phyloP scores from a whole-genome alignment of 2,329 filamentous ascomycete species.

The Diaporthe longicolla region DNA sequence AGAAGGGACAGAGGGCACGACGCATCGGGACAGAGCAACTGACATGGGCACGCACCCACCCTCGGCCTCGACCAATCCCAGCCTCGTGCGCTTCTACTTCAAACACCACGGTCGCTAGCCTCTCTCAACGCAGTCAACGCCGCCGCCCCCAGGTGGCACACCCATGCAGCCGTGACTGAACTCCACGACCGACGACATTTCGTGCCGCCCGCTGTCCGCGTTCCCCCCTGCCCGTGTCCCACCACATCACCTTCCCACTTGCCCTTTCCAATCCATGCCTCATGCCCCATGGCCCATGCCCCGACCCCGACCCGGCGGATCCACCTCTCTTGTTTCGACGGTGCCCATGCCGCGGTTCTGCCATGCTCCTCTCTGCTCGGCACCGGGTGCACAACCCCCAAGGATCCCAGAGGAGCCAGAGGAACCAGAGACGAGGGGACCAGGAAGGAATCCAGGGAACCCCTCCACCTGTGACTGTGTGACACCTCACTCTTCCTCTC shows the following conservation, averaged over 20 bases:
- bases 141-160: conserved; percentile 19
- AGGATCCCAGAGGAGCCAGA: conserved; percentile 17
- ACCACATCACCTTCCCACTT: conserved; percentile 11
- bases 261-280: conserved; percentile 4
- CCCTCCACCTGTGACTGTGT: conserved; percentile 17
- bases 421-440: neutral
- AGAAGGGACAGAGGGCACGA: conserved; percentile 23
- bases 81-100: conserved; percentile 31
- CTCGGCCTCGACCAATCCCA: conserved; percentile 20
- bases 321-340: conserved; percentile 35
- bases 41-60: conserved; percentile 25
- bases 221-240: conserved; percentile 5
- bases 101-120: conserved; percentile 34
- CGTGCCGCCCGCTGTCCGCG: conserved; percentile 10
- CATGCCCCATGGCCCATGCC: neutral
- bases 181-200: conserved; percentile 17
- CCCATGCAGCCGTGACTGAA: conserved; percentile 1
- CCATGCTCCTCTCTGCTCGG: conserved; percentile 31
- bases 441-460: neutral
- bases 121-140: conserved; percentile 21
- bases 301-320: conserved; percentile 29
- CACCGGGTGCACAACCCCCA: conserved; percentile 27
- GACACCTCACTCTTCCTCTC: conserved; percentile 22
- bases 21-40: conserved; percentile 14
- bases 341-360: conserved; percentile 30